Evolutionary conservation across 495 filamentous ascomycete species (phyloP).

Genomic region (Tuber borchii): DNA sequence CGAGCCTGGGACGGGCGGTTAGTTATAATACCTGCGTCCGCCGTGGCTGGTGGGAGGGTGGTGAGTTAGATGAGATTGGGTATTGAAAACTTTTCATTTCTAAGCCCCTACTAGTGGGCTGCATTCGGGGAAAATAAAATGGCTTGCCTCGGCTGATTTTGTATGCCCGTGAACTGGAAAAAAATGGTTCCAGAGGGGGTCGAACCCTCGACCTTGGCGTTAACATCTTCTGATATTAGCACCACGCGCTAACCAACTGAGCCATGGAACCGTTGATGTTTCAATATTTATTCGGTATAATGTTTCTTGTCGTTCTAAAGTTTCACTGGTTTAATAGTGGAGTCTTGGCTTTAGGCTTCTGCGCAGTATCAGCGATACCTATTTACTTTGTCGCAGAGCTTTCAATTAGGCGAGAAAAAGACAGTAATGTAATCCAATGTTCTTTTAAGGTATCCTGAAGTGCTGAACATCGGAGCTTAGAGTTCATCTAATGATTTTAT

Average conservation of each 20-base stretch:
- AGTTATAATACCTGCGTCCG: background rate
- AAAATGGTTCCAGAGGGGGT: slow-evolving; percentile 30
- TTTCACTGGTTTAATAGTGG: background rate
- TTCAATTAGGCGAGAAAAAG: background rate
- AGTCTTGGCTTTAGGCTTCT: background rate
- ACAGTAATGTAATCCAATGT: background rate
- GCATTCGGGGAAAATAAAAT: background rate
- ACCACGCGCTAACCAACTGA: slow-evolving; percentile 31
- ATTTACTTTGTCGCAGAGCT: background rate
- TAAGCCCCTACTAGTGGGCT: background rate
- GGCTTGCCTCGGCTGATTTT: background rate
- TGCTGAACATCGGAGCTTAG: background rate
- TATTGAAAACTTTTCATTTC: background rate
- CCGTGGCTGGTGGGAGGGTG: background rate
- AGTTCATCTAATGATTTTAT: background rate
- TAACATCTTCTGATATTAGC: slow-evolving; percentile 24
- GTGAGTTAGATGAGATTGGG: background rate
- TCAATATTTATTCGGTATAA: background rate
- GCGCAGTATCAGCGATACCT: background rate
- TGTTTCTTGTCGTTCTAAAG: background rate
- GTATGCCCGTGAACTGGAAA: background rate
- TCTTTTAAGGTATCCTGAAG: background rate
- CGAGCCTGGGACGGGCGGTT: background rate
- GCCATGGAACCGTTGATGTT: slow-evolving; percentile 19
- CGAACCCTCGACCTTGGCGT: slow-evolving; percentile 33